Conservation (phyloP, 495 filamentous ascomycete genomes). For the Pseudevernia furfuracea region DNA sequence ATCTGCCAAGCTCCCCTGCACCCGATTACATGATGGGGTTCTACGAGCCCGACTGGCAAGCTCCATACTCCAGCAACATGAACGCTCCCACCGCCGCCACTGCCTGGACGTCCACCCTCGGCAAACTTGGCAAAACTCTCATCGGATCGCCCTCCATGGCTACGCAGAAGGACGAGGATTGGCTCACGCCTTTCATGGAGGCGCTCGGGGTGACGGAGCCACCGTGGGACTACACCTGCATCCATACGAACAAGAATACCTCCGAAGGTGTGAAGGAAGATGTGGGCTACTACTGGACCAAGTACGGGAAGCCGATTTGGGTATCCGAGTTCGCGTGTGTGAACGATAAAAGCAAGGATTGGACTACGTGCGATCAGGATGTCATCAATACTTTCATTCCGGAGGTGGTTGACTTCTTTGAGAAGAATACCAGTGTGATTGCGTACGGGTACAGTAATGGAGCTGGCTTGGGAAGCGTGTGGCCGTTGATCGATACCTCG, state of each 20-base stretch:
- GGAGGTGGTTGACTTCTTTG: constrained; percentile 25
- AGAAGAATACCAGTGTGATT: constrained; percentile 23
- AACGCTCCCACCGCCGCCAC: constrained; percentile 20
- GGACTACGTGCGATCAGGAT: constrained; percentile 23
- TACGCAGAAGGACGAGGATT: constrained; percentile 27
- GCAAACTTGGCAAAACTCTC: constrained; percentile 21
- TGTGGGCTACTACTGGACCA: constrained; percentile 26
- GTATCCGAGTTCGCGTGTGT: constrained; percentile 30
- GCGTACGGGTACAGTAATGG: constrained; percentile 28
- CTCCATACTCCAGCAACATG: constrained; percentile 25
- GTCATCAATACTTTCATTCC: constrained; percentile 21
- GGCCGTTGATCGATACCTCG: constrained; percentile 18
- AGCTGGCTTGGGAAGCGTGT: constrained; percentile 24
- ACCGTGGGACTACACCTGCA: constrained; percentile 27
- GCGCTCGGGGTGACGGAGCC: neutral
- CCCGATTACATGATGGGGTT: constrained; percentile 29
- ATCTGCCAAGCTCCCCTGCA: constrained; percentile 8
- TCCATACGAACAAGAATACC: constrained; percentile 28
- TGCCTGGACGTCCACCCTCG: constrained; percentile 24
- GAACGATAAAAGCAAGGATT: constrained; percentile 23
- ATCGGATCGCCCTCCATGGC: constrained; percentile 27
- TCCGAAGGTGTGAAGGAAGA: constrained; percentile 23
- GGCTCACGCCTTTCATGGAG: constrained; percentile 25
- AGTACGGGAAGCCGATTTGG: constrained; percentile 28
- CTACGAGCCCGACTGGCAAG: constrained; percentile 30